Conservation (phyloP, 2,329 filamentous ascomycete genomes). For the Botryosphaeria agaves region DNA sequence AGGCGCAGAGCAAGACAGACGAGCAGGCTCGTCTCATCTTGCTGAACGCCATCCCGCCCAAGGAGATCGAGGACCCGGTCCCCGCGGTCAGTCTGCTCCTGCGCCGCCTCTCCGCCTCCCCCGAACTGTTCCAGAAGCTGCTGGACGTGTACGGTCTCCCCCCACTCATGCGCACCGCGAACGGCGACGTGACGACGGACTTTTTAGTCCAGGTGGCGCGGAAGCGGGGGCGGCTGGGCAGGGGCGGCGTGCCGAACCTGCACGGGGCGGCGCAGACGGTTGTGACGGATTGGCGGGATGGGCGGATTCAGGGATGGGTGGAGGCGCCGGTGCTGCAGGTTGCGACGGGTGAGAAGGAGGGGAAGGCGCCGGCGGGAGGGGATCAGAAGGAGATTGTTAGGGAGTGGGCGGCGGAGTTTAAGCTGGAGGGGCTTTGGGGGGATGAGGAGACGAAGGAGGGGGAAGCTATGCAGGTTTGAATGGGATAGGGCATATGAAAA, state of each 20-base stretch:
- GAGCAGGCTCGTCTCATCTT: slow-evolving; percentile 70
- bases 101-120: slow-evolving; percentile 55
- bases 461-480: slow-evolving; percentile 4
- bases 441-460: slow-evolving; percentile 34
- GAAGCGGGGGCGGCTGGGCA: slow-evolving; percentile 76
- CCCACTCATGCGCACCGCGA: slow-evolving; percentile 48
- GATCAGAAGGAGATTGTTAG: slow-evolving; percentile 74
- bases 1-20: slow-evolving; percentile 38
- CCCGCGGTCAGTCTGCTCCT: slow-evolving; percentile 77
- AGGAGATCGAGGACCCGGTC: slow-evolving; percentile 83
- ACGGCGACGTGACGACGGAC: slow-evolving; percentile 67
- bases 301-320: slow-evolving; percentile 83
- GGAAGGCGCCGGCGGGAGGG: slow-evolving; percentile 24
- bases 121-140: slow-evolving; percentile 61
- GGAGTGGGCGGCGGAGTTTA: slow-evolving; percentile 89
- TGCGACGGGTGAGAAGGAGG: slow-evolving; percentile 15
- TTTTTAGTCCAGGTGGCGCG: slow-evolving; percentile 91
- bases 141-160: slow-evolving; percentile 72
- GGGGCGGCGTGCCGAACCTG: slow-evolving; percentile 81
- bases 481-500: too few relatives aligned
- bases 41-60: slow-evolving; percentile 80
- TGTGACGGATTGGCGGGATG: slow-evolving; percentile 92
- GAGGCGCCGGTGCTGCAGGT: slow-evolving; percentile 54
- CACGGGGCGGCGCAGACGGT: slow-evolving; percentile 79
- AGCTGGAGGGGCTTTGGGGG: slow-evolving; percentile 83